A percentile compares a stretch with the other conserved stretches of the same genome.
These are phyloP conservation scores for Paulownia fortunei DNA, from an alignment of 257 asterid species.

Conservation along the genomic window DNA sequence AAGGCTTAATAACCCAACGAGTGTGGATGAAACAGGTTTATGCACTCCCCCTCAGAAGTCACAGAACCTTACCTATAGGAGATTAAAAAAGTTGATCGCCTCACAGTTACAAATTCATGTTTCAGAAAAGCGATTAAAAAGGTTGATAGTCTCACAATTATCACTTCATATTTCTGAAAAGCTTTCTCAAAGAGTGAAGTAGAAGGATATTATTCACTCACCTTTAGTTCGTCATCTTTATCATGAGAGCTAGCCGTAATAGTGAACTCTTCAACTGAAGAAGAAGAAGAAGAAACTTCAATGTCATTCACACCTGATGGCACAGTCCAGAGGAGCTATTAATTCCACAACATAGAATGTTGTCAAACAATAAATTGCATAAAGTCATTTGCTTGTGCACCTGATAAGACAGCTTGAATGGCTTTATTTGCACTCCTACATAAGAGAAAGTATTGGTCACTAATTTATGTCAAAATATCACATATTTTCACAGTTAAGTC, in stretches of 20 bases:
- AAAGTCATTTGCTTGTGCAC: constrained; percentile 30
- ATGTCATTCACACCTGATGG: constrained; percentile 36
- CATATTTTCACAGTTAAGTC: background rate
- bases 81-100: background rate
- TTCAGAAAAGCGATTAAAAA: background rate
- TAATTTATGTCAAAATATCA: background rate
- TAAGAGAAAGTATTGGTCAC: background rate
- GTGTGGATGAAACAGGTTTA: too few relatives aligned
- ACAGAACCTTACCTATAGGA: background rate
- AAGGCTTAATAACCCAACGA: too few relatives aligned
- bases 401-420: constrained; percentile 45
- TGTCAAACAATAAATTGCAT: background rate
- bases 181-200: background rate
- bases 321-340: constrained; percentile 7
- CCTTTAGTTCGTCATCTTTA: constrained; percentile 49
- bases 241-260: constrained; percentile 24
- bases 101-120: background rate
- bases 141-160: background rate
- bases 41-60: too few relatives aligned
- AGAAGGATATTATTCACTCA: constrained; percentile 6
- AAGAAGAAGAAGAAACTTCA: constrained; percentile 39
- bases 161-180: background rate
- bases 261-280: constrained; percentile 44
- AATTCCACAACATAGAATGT: background rate
- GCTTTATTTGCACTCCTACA: constrained; percentile 37